Conservation (phyloP, 1,284 basidiomycete species). For the Ustilago crameri region DNA sequence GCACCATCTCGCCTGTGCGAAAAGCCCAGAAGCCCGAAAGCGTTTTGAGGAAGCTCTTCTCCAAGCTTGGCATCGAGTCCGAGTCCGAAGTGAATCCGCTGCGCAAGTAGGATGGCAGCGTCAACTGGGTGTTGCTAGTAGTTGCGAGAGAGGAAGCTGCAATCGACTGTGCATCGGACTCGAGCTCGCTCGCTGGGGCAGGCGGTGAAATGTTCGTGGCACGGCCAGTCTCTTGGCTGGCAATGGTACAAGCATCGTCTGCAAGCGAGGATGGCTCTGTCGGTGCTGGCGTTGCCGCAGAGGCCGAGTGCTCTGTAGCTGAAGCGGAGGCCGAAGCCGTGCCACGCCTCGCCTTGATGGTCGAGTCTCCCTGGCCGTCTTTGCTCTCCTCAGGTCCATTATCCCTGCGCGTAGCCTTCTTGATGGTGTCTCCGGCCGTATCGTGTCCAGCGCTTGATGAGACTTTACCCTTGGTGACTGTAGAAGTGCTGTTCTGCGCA, state of each 20-base stretch:
- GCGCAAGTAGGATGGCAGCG: conserved; percentile 45
- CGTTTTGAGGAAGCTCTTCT: conserved; percentile 76
- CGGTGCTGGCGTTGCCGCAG: conserved; percentile 14
- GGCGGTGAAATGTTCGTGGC: conserved; percentile 29
- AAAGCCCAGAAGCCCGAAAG: conserved; percentile 77
- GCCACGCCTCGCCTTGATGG: conserved; percentile 15
- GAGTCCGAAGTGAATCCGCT: conserved; percentile 46
- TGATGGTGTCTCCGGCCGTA: conserved; percentile 11
- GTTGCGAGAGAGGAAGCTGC: conserved; percentile 40
- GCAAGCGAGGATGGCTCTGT: conserved; percentile 21
- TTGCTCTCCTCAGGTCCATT: conserved; percentile 34
- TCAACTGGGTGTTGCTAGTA: conserved; percentile 39
- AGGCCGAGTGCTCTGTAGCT: conserved; percentile 11
- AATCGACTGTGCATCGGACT: conserved; percentile 50
- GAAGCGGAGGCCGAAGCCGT: conserved; percentile 1
- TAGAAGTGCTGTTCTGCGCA: conserved; percentile 9
- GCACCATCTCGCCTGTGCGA: conserved; percentile 72
- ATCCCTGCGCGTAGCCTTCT: not conserved
- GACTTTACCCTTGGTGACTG: conserved; percentile 5
- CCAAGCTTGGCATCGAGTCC: conserved; percentile 48
- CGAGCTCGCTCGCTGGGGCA: conserved; percentile 42
- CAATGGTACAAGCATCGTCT: conserved; percentile 36
- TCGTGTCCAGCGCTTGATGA: not conserved
- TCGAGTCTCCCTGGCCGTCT: conserved; percentile 22
- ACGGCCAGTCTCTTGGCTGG: conserved; percentile 34